Conservation (phyloP, 202 grass and related monocot genomes). For the Saccharum hybrid region DNA sequence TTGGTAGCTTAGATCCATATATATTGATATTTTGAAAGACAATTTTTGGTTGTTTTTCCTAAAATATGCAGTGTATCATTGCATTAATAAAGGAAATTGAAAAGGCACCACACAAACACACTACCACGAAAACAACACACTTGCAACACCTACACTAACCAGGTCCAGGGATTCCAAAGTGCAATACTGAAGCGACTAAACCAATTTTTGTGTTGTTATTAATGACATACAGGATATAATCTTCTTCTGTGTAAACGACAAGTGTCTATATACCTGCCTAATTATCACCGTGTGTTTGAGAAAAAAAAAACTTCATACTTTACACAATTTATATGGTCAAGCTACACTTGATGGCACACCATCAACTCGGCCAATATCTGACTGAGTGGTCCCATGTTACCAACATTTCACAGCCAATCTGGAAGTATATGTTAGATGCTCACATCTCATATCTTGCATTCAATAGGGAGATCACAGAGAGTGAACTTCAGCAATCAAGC, state of each 20-base stretch:
- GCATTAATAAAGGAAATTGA: not conserved
- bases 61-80: not conserved
- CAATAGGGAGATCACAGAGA: conserved; percentile 71
- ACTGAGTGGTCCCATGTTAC: not conserved
- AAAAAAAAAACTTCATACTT: conserved; percentile 6
- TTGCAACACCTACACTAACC: not conserved
- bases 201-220: conserved; percentile 7
- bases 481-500: conserved; percentile 68
- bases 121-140: not conserved
- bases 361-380: not conserved
- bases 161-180: conserved; percentile 12
- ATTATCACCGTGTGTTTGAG: conserved; percentile 18
- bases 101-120: not conserved
- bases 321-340: conserved; percentile 5
- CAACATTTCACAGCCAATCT: conserved; percentile 24
- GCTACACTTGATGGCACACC: conserved; percentile 8
- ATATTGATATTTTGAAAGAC: not conserved
- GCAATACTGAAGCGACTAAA: not conserved
- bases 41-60: not conserved
- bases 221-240: conserved; percentile 28
- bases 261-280: conserved; percentile 16
- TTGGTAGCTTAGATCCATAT: conserved; percentile 21
- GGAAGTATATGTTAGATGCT: conserved; percentile 25
- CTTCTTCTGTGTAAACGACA: not conserved
- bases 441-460: conserved; percentile 42